These are phyloP conservation scores for Polysphondylium violaceum DNA, from an alignment of 78 protist species.

Conservation along the genomic window DNA sequence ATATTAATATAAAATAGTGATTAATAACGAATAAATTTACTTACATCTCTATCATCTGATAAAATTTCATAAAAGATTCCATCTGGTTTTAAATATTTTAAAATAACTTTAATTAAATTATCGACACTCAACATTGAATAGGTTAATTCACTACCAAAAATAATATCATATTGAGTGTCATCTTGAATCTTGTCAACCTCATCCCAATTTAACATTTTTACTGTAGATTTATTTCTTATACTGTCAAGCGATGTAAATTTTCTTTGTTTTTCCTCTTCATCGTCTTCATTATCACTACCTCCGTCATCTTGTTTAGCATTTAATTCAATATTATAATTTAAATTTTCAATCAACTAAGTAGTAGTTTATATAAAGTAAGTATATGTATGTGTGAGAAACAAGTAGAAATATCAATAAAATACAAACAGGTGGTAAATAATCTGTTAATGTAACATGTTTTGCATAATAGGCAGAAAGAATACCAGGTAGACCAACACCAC, in stretches of 20 bases:
- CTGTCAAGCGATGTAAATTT: not conserved
- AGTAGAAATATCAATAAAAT: not conserved
- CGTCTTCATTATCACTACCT: conserved; percentile 64
- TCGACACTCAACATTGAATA: conserved; percentile 82
- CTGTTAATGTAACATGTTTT: conserved; percentile 77
- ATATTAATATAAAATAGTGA: not conserved
- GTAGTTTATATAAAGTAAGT: not conserved
- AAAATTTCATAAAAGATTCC: conserved; percentile 89
- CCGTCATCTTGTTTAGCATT: conserved; percentile 56
- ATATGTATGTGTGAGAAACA: not conserved
- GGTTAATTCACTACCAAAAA: conserved; percentile 88
- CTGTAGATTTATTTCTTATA: conserved; percentile 2
- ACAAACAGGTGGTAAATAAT: conserved; percentile 83
- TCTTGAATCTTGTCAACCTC: conserved; percentile 43
- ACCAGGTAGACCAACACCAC: conserved; percentile 90
- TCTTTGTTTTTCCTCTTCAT: conserved; percentile 14
- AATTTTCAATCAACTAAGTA: conserved; percentile 70
- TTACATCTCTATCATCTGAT: conserved; percentile 89
- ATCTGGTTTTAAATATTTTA: conserved; percentile 49
- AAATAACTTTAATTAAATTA: conserved; percentile 65
- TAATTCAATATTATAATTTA: conserved; percentile 81
- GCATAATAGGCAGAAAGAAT: conserved; percentile 83
- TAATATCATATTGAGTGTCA: conserved; percentile 63
- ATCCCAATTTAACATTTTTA: conserved; percentile 81
- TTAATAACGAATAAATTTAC: not conserved